A percentile compares a stretch with the other conserved stretches of the same genome.
Evolutionary conservation across 768 basidiomycete genomes (phyloP).

Genomic region (Neoboletus magnificus): DNA sequence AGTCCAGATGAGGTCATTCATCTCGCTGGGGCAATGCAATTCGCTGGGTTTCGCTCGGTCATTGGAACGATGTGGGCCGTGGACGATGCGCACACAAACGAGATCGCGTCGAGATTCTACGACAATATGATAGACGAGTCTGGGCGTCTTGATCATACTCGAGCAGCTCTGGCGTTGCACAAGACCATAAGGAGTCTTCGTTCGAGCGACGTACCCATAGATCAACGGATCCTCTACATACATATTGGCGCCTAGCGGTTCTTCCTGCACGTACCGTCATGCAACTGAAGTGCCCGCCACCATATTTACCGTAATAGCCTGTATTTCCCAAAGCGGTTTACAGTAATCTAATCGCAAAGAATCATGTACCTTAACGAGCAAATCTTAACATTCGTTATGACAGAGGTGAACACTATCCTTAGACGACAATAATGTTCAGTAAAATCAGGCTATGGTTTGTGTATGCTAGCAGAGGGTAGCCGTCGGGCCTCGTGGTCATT

Average conservation of each 20-base stretch:
- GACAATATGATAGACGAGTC: not conserved
- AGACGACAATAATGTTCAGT: not conserved
- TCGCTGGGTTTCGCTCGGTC: constrained; percentile 7
- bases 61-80: constrained; percentile 15
- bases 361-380: not conserved
- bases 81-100: constrained; percentile 1
- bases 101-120: constrained; percentile 2
- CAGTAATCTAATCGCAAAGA: not conserved
- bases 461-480: not conserved
- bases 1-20: constrained; percentile 1
- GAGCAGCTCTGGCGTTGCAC: not conserved
- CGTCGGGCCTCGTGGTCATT: not conserved
- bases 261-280: not conserved
- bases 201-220: not conserved
- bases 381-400: not conserved
- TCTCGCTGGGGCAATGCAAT: constrained; percentile 1
- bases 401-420: not conserved
- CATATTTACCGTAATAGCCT: not conserved
- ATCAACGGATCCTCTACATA: constrained; percentile 1
- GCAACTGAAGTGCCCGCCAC: not conserved
- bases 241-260: not conserved
- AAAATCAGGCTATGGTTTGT: not conserved
- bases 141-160: too few relatives aligned
- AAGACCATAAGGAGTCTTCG: not conserved
- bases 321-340: not conserved